Base-by-base conservation (phyloP, 2,329 filamentous ascomycete species). In the Colletotrichum somersetense region DNA sequence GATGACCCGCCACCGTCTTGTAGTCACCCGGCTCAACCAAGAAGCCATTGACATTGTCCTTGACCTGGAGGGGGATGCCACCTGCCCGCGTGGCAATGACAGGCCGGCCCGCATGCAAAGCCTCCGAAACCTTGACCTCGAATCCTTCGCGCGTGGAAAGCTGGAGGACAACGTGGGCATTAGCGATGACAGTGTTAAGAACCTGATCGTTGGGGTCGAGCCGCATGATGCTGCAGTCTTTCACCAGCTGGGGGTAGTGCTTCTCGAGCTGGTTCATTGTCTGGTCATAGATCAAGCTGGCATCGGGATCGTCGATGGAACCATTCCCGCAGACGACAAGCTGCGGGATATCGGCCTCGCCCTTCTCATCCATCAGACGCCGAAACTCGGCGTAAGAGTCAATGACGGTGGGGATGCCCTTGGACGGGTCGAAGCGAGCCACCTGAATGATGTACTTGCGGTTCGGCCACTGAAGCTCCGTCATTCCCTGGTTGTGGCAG, bases 111-210 rank as follows among this genome's bases (percentile, higher is more conserved):
- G 94, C 93, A 78, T 95, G 93, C 30, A 96, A 85, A 1, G 92
- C 93, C 81, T 96, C 94, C 0, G 92, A 94, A 6, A 96, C 93
- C 81, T 96, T 96, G 76, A 96, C 91, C 81, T 96, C 93, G 76
- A 96, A 96, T 0, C 93, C 93, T 79, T 96, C 93, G 46, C 92
- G 89, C 0, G 91, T 95, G 3, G 92, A 95, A 7, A 96, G 89
- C 80, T 96, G 93, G 10, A 96, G 87, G 0, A 91, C 91, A 10
- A 95, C 89, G 68, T 91, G 89, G 0, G 92, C 91, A 62, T 92
- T 91, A 48, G 91, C 90, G 73, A 96, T 87, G 53, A 96, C 84
- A 0, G 90, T 89, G 80, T 96, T 95, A 76, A 96, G 89, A 26
- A 95, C 86, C 80, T 96, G 93, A 77, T 96, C 93, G 14, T 91